Percentiles rank a stretch among this genome's conserved stretches.
These are phyloP conservation scores for Conringia planisiliqua DNA, from an alignment of 345 rosid genomes.

Conservation along the genomic window DNA sequence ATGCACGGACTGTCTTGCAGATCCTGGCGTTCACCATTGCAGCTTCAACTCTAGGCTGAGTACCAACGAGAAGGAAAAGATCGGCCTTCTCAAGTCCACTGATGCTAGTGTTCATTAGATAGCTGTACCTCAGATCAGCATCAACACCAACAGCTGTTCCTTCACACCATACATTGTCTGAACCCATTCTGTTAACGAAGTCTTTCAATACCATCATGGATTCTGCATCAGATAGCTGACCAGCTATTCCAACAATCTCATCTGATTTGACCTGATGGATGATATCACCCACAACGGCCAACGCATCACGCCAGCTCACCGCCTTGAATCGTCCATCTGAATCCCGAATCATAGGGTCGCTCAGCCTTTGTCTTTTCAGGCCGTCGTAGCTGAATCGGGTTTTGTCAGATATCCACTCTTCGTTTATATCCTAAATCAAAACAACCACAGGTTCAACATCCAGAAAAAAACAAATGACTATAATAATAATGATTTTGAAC, in stretches of 20 bases:
- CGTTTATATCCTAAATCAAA: constrained; percentile 83
- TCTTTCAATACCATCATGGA: constrained; percentile 98
- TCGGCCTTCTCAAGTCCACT: constrained; percentile 94
- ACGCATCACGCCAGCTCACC: constrained; percentile 96
- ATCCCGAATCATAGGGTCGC: constrained; percentile 96
- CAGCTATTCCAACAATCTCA: constrained; percentile 88
- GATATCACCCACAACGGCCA: constrained; percentile 85
- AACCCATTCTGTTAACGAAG: constrained; percentile 89
- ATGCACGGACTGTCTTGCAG: constrained; percentile 76
- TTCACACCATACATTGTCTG: constrained; percentile 91
- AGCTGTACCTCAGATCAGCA: constrained; percentile 93
- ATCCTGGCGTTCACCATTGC: constrained; percentile 98
- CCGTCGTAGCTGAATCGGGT: constrained; percentile 96
- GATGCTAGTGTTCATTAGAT: constrained; percentile 84
- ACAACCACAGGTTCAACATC: constrained; percentile 15
- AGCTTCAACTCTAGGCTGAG: constrained; percentile 98
- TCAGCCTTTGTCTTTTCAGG: constrained; percentile 95
- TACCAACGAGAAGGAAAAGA: constrained; percentile 88
- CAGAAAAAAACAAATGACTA: background rate
- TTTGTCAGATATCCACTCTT: constrained; percentile 99
- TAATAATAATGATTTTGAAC: background rate
- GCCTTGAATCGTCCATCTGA: constrained; percentile 85
- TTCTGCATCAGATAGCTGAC: constrained; percentile 93
- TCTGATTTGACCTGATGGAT: constrained; percentile 71
- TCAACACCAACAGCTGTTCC: constrained; percentile 69